Conservation (phyloP, 805 yeast genomes). For the Pichia nakasei region DNA sequence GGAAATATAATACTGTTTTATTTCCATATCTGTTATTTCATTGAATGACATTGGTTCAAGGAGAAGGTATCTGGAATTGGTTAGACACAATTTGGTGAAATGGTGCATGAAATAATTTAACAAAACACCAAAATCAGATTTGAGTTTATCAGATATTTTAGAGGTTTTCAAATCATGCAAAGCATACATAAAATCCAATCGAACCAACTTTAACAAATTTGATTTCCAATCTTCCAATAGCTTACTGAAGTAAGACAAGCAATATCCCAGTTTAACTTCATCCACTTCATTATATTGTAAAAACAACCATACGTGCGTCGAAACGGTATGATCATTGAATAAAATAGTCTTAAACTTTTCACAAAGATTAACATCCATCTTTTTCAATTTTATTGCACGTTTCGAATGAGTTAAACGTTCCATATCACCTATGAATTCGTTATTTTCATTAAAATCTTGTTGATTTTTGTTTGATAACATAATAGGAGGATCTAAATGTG, state of each 20-base stretch:
- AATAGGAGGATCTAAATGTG: constrained; percentile 38
- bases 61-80: constrained; percentile 43
- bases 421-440: constrained; percentile 19
- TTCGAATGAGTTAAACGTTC: not conserved
- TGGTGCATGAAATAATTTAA: constrained; percentile 56
- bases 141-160: constrained; percentile 37
- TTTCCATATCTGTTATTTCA: constrained; percentile 42
- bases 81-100: constrained; percentile 35
- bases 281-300: constrained; percentile 53
- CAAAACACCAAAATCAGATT: constrained; percentile 58
- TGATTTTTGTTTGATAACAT: constrained; percentile 17
- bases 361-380: constrained; percentile 10
- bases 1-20: constrained; percentile 45
- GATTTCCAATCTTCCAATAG: constrained; percentile 56
- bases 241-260: constrained; percentile 63
- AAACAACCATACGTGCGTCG: constrained; percentile 56
- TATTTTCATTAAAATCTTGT: constrained; percentile 21
- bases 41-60: constrained; percentile 53
- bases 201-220: constrained; percentile 42
- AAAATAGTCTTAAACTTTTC: constrained; percentile 33
- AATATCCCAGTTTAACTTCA: constrained; percentile 50
- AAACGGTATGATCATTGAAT: constrained; percentile 50
- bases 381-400: constrained; percentile 9
- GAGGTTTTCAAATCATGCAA: constrained; percentile 46
- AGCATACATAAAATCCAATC: constrained; percentile 65